Evolutionary conservation across 306 rosid species (phyloP).

Genomic region (Cucumis hystrix): DNA sequence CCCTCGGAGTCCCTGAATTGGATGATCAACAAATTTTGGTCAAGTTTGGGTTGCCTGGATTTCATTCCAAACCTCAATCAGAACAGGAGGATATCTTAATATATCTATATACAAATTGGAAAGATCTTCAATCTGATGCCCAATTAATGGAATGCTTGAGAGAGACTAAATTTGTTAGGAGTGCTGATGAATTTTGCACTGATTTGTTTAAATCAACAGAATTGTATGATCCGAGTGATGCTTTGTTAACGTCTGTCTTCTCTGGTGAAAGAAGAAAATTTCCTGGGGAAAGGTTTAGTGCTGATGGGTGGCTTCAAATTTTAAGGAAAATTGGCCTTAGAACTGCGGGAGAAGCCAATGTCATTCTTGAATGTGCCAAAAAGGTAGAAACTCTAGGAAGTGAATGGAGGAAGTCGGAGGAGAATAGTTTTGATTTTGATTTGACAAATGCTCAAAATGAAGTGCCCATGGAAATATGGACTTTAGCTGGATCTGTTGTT

Average conservation of each 20-base stretch:
- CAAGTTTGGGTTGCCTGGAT: constrained; percentile 79
- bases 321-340: constrained; percentile 79
- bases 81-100: constrained; percentile 67
- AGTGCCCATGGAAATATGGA: constrained; percentile 75
- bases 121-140: constrained; percentile 67
- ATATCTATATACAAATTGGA: constrained; percentile 74
- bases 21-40: constrained; percentile 73
- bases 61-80: constrained; percentile 53
- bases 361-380: constrained; percentile 90
- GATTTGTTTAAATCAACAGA: constrained; percentile 64
- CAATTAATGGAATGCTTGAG: constrained; percentile 56
- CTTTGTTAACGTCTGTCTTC: constrained; percentile 74
- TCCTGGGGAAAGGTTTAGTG: constrained; percentile 89
- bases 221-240: constrained; percentile 81
- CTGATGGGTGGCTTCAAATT: constrained; percentile 84
- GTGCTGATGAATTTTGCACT: constrained; percentile 71
- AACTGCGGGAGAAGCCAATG: constrained; percentile 62
- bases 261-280: constrained; percentile 75
- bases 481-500: constrained; percentile 73
- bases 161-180: constrained; percentile 76
- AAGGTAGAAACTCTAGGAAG: constrained; percentile 79
- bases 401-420: constrained; percentile 59
- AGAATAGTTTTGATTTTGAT: constrained; percentile 66
- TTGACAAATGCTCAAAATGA: constrained; percentile 30
- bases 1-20: constrained; percentile 72